These are phyloP conservation scores for Dryadomyces quercus-mongolicae DNA, from an alignment of 2,329 filamentous ascomycete genomes.

Conservation along the genomic window DNA sequence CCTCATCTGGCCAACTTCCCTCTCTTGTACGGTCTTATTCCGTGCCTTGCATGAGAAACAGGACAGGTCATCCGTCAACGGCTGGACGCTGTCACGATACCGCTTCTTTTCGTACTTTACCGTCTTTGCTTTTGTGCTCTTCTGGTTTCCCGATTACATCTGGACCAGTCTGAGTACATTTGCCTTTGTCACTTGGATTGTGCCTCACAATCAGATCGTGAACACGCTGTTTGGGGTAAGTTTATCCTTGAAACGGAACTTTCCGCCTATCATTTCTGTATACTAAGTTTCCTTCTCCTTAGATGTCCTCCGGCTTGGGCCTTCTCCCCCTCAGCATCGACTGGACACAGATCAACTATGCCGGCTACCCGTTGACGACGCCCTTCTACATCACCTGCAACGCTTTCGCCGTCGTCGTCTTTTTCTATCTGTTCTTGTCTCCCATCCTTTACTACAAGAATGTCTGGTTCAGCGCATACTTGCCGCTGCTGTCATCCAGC, in stretches of 20 bases:
- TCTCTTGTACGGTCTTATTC: slow-evolving; percentile 35
- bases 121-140: slow-evolving; percentile 35
- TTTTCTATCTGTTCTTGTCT: slow-evolving; percentile 42
- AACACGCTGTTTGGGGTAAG: slow-evolving; percentile 14
- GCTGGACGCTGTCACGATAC: slow-evolving; percentile 31
- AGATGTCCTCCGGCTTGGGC: slow-evolving; percentile 15
- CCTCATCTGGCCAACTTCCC: slow-evolving; percentile 37
- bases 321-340: slow-evolving; percentile 8
- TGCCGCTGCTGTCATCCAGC: slow-evolving; percentile 40
- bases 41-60: slow-evolving; percentile 31
- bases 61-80: slow-evolving; percentile 21
- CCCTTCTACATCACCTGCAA: slow-evolving; percentile 51
- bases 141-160: slow-evolving; percentile 38
- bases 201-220: slow-evolving; percentile 25
- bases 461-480: slow-evolving; percentile 40
- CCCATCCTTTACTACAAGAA: slow-evolving; percentile 47
- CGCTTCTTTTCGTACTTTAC: slow-evolving; percentile 32
- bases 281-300: background rate
- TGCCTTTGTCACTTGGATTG: slow-evolving; percentile 43
- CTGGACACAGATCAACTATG: slow-evolving; percentile 10
- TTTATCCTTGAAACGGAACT: background rate
- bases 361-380: slow-evolving; percentile 4
- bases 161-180: slow-evolving; percentile 33
- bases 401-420: slow-evolving; percentile 41
- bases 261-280: no score